Conservation (phyloP, 2,329 filamentous ascomycete genomes). For the Aspergillus terreus region DNA sequence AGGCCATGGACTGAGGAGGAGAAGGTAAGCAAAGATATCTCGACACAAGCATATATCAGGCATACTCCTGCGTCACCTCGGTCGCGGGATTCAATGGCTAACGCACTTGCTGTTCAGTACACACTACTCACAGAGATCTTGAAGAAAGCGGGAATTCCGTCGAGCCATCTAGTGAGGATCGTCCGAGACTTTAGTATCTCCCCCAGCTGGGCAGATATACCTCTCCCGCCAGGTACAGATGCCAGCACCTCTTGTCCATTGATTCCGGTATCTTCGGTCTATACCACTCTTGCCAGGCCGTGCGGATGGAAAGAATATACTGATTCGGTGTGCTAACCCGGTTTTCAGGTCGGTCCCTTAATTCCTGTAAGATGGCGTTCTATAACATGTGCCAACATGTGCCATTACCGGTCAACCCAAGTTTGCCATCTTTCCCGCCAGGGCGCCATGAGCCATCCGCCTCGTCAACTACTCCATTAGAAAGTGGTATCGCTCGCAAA, state of each 20-base stretch:
- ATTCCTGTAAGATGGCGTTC: constrained; percentile 35
- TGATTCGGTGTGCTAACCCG: constrained; percentile 12
- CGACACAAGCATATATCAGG: not conserved
- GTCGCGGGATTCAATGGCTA: not conserved
- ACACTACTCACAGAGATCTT: constrained; percentile 41
- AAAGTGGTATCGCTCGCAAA: constrained; percentile 27
- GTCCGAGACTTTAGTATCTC: constrained; percentile 35
- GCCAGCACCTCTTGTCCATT: constrained; percentile 9
- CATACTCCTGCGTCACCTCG: not conserved
- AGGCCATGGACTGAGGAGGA: constrained; percentile 44
- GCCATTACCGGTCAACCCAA: constrained; percentile 15
- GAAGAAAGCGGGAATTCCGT: constrained; percentile 37
- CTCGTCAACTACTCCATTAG: constrained; percentile 20
- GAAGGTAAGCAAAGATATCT: constrained; percentile 33
- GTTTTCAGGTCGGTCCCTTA: constrained; percentile 36
- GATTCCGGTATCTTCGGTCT: not conserved
- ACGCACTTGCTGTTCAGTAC: constrained; percentile 26
- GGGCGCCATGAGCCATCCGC: constrained; percentile 20
- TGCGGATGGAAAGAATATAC: not conserved
- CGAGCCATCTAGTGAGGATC: constrained; percentile 34
- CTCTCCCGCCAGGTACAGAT: constrained; percentile 40
- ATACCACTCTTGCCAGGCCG: constrained; percentile 1
- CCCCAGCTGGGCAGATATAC: constrained; percentile 40
- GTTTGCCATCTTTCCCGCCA: constrained; percentile 14
- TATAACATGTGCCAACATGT: constrained; percentile 30